These are phyloP conservation scores for Ceratocystiopsis sp. DNA, from an alignment of 2,329 filamentous ascomycete genomes.

Conservation along the genomic window DNA sequence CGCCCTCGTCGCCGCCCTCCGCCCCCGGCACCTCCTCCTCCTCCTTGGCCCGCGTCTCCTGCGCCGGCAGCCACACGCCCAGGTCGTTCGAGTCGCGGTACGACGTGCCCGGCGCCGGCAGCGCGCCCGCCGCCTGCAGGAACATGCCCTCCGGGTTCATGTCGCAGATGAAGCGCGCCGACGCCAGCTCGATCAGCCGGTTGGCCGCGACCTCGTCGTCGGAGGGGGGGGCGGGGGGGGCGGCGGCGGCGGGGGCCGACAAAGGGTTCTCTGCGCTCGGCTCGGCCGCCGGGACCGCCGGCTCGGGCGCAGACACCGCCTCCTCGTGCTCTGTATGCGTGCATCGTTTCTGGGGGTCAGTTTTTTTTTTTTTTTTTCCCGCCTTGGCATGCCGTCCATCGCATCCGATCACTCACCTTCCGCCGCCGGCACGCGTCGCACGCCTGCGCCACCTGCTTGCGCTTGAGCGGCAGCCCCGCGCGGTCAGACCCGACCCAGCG, in stretches of 20 bases:
- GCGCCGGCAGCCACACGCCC: constrained; percentile 30
- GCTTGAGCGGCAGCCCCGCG: constrained; percentile 36
- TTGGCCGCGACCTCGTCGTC: constrained; percentile 13
- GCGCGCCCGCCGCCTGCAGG: constrained; percentile 31
- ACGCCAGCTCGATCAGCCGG: constrained; percentile 15
- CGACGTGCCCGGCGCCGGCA: constrained; percentile 19
- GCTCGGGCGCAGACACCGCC: background rate
- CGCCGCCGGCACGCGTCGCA: constrained; percentile 36
- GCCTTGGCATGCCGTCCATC: background rate
- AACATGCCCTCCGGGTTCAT: constrained; percentile 44
- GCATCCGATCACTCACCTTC: constrained; percentile 23
- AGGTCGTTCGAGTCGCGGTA: constrained; percentile 30
- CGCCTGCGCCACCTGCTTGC: constrained; percentile 41
- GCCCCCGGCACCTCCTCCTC: background rate
- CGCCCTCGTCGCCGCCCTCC: background rate
- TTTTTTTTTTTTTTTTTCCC: too few species aligned
- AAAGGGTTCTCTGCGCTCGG: background rate
- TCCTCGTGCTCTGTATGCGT: constrained; percentile 19
- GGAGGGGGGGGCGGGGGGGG: background rate
- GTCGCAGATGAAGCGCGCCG: constrained; percentile 38
- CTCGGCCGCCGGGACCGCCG: background rate
- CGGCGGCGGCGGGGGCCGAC: background rate
- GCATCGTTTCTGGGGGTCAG: constrained; percentile 21
- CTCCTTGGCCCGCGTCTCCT: background rate
- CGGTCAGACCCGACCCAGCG: constrained; percentile 40